Evolutionary conservation across 352 stramenopile species (phyloP).

Genomic region (Phytophthora pluvialis): DNA sequence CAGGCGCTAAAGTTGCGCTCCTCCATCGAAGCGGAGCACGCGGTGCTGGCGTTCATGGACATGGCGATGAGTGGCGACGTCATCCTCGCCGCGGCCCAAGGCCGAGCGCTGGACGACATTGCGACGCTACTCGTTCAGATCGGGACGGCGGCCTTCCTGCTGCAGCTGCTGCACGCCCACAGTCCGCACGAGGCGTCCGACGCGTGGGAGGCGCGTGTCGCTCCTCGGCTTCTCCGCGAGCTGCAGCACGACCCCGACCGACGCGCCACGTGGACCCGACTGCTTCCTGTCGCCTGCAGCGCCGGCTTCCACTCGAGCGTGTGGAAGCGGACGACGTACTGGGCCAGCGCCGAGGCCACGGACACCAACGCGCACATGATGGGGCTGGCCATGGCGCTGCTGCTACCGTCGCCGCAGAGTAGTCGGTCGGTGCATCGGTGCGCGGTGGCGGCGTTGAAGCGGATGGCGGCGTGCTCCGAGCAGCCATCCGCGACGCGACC

Average conservation of each 20-base stretch:
- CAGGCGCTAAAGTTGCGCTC: constrained; percentile 33
- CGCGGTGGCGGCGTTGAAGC: constrained; percentile 27
- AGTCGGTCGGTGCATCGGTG: constrained; percentile 25
- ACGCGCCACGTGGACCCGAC: constrained; percentile 18
- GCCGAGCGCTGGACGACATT: constrained; percentile 33
- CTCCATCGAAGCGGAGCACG: constrained; percentile 35
- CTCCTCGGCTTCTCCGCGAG: constrained; percentile 7
- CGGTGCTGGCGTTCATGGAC: constrained; percentile 32
- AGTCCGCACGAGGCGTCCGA: constrained; percentile 5
- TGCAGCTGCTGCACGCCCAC: constrained; percentile 39
- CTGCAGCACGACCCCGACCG: constrained; percentile 27
- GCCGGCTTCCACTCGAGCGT: constrained; percentile 49
- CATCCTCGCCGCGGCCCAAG: constrained; percentile 11
- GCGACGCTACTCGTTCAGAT: constrained; percentile 37
- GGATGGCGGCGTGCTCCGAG: constrained; percentile 4
- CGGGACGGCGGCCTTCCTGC: constrained; percentile 40
- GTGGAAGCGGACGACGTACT: constrained; percentile 48
- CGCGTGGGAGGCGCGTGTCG: constrained; percentile 24
- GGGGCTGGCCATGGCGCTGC: constrained; percentile 39
- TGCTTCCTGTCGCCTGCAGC: constrained; percentile 57
- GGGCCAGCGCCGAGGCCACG: constrained; percentile 41
- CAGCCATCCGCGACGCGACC: constrained; percentile 1
- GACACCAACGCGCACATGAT: constrained; percentile 65
- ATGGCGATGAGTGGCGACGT: constrained; percentile 25
- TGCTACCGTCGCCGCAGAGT: constrained; percentile 30